Evolutionary conservation across 257 asterid species (phyloP).

Genomic region (Nicotiana noctiflora): DNA sequence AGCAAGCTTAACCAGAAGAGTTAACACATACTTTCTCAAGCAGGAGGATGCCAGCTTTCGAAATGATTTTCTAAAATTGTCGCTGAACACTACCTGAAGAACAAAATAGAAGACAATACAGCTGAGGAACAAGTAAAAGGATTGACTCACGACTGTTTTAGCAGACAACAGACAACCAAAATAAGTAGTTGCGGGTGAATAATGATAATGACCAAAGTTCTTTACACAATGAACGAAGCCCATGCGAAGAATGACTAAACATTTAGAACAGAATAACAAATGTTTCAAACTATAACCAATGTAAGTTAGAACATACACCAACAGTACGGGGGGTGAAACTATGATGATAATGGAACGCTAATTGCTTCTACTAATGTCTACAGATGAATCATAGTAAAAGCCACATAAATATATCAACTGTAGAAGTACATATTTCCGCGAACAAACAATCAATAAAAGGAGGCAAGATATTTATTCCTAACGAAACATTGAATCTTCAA

Average conservation of each 20-base stretch:
- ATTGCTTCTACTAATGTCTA: no score
- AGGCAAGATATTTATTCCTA: background rate
- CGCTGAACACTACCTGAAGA: conserved; percentile 54
- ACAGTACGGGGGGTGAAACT: no score
- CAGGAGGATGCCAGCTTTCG: conserved; percentile 21
- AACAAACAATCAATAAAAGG: background rate
- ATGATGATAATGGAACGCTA: background rate
- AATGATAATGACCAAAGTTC: no score
- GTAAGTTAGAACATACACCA: no score
- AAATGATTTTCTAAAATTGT: conserved; percentile 50
- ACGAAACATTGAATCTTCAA: background rate
- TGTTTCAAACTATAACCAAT: no score
- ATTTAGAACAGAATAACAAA: no score
- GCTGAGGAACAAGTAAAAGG: no score
- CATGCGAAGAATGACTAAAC: no score
- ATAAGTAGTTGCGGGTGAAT: no score
- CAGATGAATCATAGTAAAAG: background rate
- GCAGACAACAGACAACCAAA: no score
- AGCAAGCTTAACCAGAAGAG: conserved; percentile 43
- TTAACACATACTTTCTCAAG: conserved; percentile 30
- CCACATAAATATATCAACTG: background rate
- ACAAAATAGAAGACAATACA: background rate
- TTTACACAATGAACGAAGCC: no score
- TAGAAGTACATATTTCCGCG: background rate
- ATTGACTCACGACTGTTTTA: no score